Evolutionary conservation across 768 basidiomycete species (phyloP), one percentile per base, ranked within the genome.

Genomic region (Termitomyces eurrhizus): DNA sequence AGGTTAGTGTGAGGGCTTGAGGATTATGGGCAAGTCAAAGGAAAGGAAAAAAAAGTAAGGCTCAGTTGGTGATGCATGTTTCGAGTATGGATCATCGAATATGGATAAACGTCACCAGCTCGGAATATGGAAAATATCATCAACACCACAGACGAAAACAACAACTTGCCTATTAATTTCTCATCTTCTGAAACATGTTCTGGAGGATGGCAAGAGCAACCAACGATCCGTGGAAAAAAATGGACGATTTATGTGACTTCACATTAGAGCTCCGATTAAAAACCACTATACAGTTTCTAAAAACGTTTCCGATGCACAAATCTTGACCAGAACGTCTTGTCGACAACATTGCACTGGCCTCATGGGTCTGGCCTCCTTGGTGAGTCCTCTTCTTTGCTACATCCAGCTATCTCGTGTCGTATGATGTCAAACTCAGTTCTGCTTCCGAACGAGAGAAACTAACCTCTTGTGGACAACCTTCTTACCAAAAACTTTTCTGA

Each of bases 21-120:
- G 5, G 21, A 13, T 37, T 4, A 12, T 24, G 13, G 7, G 14
- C 9, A 45, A 14, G 51, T n/a, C 53, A 42, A 41, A 58, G 61
- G 55, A 63, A 42, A 42, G 54, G 56, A 59, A 51, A 54, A 59
- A 60, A 61, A 59, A 62, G 62, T 50, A 69, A 71, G 65, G 74
- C 72, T 81, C 79, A 81, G 79, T 78, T 83, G 80, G 81, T 83
- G 80, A 82, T 90, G 88, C 88, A 89, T 89, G 87, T 88, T 85
- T 70, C 78, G 87, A 89, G 86, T 74, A 73, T 71, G 87, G 87
- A 79, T 88, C 87, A 88, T 83, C 75, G 77, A 75, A n/a, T 54
- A n/a, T 54, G 29, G 24, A 44, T 71, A 72, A 81, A 72, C 78
- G 74, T 89, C 88, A 84, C 87, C 86, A 71, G 78, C 87, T 88